These are phyloP conservation scores for Ceratocystis smalleyi DNA, from an alignment of 2,329 filamentous ascomycete species.

Conservation along the genomic window DNA sequence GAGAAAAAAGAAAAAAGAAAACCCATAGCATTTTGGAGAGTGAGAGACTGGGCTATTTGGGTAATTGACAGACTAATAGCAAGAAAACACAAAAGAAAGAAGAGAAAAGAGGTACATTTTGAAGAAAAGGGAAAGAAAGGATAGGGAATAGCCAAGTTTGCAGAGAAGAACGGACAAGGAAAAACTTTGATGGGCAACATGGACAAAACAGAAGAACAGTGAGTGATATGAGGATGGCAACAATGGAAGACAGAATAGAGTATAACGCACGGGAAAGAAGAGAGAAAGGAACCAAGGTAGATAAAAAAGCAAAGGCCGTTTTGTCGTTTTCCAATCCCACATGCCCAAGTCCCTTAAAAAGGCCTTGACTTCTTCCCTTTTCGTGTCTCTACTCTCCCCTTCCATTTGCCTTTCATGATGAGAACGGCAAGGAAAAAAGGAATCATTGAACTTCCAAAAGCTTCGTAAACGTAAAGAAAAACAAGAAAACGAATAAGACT, in stretches of 20 bases:
- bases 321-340: too few species aligned
- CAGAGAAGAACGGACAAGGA: not conserved
- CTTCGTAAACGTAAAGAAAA: constrained; percentile 3
- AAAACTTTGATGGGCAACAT: not conserved
- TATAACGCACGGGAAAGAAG: not conserved
- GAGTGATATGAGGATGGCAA: too few species aligned
- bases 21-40: too few species aligned
- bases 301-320: not conserved
- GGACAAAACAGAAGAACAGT: not conserved
- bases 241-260: not conserved
- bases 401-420: not conserved
- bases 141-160: not conserved
- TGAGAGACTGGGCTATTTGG: too few species aligned
- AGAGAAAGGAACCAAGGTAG: not conserved
- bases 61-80: not conserved
- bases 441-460: constrained; percentile 2
- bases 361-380: not conserved
- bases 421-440: not conserved
- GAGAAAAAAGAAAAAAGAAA: too few species aligned
- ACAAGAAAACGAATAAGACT: not conserved
- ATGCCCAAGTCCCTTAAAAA: not conserved
- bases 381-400: not conserved
- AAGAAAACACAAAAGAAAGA: not conserved
- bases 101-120: constrained; percentile 5
- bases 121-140: not conserved